Conservation (phyloP, 2,329 filamentous ascomycete species). For the Fusarium xylarioides region DNA sequence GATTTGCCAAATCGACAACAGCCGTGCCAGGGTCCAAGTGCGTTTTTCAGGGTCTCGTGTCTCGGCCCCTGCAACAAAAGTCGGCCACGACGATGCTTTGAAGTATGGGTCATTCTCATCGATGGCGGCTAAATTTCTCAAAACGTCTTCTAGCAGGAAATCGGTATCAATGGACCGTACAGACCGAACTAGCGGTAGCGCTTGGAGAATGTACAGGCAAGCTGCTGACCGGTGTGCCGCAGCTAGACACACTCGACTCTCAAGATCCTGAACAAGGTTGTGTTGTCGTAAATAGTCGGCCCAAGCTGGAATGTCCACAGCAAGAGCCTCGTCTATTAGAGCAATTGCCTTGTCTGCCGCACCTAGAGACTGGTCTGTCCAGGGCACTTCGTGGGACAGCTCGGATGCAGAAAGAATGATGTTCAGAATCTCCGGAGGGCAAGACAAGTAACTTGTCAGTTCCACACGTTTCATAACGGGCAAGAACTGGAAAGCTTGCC, state of each 20-base stretch:
- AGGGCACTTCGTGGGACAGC: slow-evolving; percentile 51
- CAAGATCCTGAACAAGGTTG: slow-evolving; percentile 50
- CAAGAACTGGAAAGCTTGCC: slow-evolving; percentile 51
- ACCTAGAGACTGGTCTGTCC: slow-evolving; percentile 44
- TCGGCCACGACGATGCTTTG: slow-evolving; percentile 68
- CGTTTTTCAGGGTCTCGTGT: slow-evolving; percentile 57
- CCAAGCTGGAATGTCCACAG: slow-evolving; percentile 56
- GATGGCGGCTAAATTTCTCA: slow-evolving; percentile 60
- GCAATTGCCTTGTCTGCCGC: slow-evolving; percentile 50
- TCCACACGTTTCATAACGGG: slow-evolving; percentile 54
- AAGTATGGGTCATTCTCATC: slow-evolving; percentile 60
- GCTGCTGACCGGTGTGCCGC: slow-evolving; percentile 58
- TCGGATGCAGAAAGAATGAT: slow-evolving; percentile 57
- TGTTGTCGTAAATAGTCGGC: slow-evolving; percentile 51
- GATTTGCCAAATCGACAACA: slow-evolving; percentile 55
- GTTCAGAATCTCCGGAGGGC: slow-evolving; percentile 54
- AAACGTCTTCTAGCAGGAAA: slow-evolving; percentile 59
- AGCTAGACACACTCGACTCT: slow-evolving; percentile 55
- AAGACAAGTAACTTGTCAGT: slow-evolving; percentile 54
- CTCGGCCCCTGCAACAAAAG: slow-evolving; percentile 67
- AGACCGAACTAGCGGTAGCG: slow-evolving; percentile 51
- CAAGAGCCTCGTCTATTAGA: slow-evolving; percentile 53
- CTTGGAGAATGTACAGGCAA: slow-evolving; percentile 58
- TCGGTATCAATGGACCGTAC: slow-evolving; percentile 52
- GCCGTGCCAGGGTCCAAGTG: slow-evolving; percentile 60